These are phyloP conservation scores for Populus hybrid DNA, from an alignment of 441 rosid species.

Conservation along the genomic window DNA sequence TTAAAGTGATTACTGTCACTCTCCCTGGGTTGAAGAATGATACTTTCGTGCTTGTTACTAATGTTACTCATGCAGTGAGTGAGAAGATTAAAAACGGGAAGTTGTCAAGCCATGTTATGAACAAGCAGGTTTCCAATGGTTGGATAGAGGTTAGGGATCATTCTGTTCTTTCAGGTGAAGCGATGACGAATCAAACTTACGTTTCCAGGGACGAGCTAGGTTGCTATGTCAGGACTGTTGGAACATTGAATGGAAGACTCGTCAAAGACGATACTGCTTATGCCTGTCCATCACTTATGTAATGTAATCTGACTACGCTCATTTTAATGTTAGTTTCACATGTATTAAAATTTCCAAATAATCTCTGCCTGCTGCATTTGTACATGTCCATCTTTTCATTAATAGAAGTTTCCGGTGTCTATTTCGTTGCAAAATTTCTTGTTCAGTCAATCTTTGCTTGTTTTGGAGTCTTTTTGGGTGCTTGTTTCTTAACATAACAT, in stretches of 20 bases:
- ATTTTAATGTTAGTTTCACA: neutral
- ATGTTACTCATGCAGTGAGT: conserved; percentile 50
- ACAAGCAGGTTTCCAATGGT: conserved; percentile 52
- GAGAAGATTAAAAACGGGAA: conserved; percentile 35
- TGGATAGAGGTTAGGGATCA: conserved; percentile 81
- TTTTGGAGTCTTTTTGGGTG: neutral
- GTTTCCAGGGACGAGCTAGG: conserved; percentile 33
- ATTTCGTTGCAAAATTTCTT: neutral
- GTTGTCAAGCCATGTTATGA: conserved; percentile 22
- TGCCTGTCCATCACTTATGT: conserved; percentile 34
- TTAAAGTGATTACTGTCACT: conserved; percentile 43
- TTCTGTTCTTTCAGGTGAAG: conserved; percentile 50
- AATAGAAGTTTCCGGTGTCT: neutral
- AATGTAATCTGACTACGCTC: conserved; percentile 3
- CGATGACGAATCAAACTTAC: conserved; percentile 47
- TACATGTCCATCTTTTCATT: neutral
- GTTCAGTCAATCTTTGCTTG: neutral
- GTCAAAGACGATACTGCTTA: conserved; percentile 38
- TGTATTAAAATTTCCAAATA: conserved; percentile 6
- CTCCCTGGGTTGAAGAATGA: conserved; percentile 38
- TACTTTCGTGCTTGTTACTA: conserved; percentile 43
- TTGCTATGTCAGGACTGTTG: conserved; percentile 47
- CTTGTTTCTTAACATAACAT: too few relatives aligned
- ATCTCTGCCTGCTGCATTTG: neutral
- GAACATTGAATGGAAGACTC: conserved; percentile 42